Conservation (phyloP, 805 yeast species). For the Naumovozyma dairenensis region DNA sequence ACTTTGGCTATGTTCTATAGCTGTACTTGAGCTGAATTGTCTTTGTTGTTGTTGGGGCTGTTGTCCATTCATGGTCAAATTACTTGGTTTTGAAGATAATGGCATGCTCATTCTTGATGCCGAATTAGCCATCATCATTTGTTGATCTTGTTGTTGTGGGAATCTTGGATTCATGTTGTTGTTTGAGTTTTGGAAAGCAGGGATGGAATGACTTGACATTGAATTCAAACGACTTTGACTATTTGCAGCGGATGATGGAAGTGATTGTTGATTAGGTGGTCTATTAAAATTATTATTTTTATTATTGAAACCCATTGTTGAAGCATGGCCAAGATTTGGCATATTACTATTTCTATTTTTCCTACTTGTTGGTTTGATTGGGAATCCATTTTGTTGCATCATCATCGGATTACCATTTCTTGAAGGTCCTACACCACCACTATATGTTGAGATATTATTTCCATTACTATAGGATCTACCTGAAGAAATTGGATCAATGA, state of each 20-base stretch:
- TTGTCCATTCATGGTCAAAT: conserved; percentile 5
- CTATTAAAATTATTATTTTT: conserved; percentile 12
- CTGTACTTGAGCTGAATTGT: conserved; percentile 19
- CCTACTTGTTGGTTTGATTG: conserved; percentile 29
- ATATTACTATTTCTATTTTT: conserved; percentile 29
- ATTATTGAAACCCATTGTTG: conserved; percentile 17
- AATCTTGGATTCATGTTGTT: conserved; percentile 1
- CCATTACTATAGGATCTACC: neutral
- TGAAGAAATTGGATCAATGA: conserved; percentile 15
- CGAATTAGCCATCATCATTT: neutral
- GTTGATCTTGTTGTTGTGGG: conserved; percentile 1
- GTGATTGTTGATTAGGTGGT: conserved; percentile 5
- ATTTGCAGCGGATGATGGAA: conserved; percentile 8
- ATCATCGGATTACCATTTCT: conserved; percentile 1
- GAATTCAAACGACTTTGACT: conserved; percentile 22
- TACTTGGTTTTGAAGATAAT: conserved; percentile 6
- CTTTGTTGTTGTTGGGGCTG: conserved; percentile 12
- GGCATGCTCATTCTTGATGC: conserved; percentile 10
- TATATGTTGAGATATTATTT: neutral
- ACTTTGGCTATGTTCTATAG: conserved; percentile 6
- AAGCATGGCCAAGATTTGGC: conserved; percentile 26
- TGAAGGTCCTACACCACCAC: conserved; percentile 2
- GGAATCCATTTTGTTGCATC: conserved; percentile 11
- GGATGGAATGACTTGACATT: conserved; percentile 16
- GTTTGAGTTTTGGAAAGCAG: conserved; percentile 3